Conservation (phyloP, 371 early-diverging fungal species). For the Syncephalastrum contaminatum region DNA sequence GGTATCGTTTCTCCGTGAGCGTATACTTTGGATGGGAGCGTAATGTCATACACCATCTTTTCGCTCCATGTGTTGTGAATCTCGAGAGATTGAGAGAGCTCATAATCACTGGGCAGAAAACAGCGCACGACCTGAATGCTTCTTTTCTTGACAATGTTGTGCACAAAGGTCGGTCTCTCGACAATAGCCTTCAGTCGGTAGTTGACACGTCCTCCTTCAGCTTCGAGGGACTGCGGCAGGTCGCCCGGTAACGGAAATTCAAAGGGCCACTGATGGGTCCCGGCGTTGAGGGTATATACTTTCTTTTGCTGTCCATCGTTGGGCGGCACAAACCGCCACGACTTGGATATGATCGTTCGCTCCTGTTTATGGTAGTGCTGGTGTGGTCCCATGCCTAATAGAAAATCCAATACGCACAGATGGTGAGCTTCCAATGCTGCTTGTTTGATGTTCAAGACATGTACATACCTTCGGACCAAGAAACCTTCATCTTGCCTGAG, state of each 20-base stretch:
- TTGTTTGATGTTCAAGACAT: neutral
- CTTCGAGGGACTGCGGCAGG: slow-evolving; percentile 44
- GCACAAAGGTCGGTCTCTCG: slow-evolving; percentile 40
- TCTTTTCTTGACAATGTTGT: slow-evolving; percentile 32
- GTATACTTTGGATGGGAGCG: slow-evolving; percentile 38
- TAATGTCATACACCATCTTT: slow-evolving; percentile 43
- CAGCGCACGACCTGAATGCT: slow-evolving; percentile 28
- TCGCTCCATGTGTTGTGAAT: slow-evolving; percentile 45
- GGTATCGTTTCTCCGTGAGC: slow-evolving; percentile 37
- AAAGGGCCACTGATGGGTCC: slow-evolving; percentile 37
- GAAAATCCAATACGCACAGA: neutral
- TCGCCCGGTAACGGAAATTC: slow-evolving; percentile 40
- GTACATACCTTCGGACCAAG: slow-evolving; percentile 44
- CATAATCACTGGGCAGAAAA: slow-evolving; percentile 37
- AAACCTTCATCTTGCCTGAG: slow-evolving; percentile 45
- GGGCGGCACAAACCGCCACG: slow-evolving; percentile 36
- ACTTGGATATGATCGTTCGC: slow-evolving; percentile 27
- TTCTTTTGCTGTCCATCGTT: slow-evolving; percentile 15
- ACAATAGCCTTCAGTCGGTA: slow-evolving; percentile 40
- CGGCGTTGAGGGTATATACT: slow-evolving; percentile 28
- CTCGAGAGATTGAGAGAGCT: slow-evolving; percentile 31
- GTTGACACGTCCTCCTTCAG: slow-evolving; percentile 35
- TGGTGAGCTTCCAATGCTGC: neutral
- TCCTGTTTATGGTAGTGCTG: slow-evolving; percentile 44
- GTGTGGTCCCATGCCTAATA: slow-evolving; percentile 36